These are phyloP conservation scores for Xylariaceae sp. DNA, from an alignment of 2,329 filamentous ascomycete species.

Conservation along the genomic window DNA sequence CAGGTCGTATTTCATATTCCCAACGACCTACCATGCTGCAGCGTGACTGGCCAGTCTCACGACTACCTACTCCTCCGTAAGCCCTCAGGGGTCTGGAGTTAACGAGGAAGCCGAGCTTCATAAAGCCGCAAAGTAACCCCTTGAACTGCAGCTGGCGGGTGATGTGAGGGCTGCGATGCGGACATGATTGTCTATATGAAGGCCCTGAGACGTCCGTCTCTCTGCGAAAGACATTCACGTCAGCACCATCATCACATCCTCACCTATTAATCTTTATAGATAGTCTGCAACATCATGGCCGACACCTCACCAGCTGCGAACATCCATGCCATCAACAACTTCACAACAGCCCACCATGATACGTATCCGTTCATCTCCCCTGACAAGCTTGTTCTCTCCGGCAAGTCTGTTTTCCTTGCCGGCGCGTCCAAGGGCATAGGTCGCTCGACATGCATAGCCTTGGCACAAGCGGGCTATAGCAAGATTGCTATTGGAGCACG, in stretches of 20 bases:
- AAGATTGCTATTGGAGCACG: conserved; percentile 48
- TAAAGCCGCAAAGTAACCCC: too few species aligned
- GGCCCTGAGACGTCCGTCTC: neutral
- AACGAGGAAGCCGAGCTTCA: too few species aligned
- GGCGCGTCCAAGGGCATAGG: conserved; percentile 48
- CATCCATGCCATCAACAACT: neutral
- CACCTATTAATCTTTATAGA: neutral
- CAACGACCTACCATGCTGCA: too few species aligned
- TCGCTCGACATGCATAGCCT: conserved; percentile 43
- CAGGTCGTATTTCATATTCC: too few species aligned
- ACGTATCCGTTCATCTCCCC: neutral
- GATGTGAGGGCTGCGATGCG: too few species aligned
- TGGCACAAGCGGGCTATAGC: conserved; percentile 44
- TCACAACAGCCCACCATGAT: neutral
- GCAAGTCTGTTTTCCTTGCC: conserved; percentile 40
- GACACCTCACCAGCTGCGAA: neutral
- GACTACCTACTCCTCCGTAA: too few species aligned
- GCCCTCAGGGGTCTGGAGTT: too few species aligned
- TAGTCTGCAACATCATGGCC: neutral
- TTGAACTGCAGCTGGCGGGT: too few species aligned
- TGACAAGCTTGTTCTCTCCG: conserved; percentile 20
- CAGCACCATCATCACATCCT: neutral
- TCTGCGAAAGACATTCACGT: too few species aligned
- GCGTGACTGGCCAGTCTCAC: too few species aligned
- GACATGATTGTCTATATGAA: too few species aligned